Base-by-base conservation (phyloP, 352 stramenopile species). In the Blastocystis sp. region DNA sequence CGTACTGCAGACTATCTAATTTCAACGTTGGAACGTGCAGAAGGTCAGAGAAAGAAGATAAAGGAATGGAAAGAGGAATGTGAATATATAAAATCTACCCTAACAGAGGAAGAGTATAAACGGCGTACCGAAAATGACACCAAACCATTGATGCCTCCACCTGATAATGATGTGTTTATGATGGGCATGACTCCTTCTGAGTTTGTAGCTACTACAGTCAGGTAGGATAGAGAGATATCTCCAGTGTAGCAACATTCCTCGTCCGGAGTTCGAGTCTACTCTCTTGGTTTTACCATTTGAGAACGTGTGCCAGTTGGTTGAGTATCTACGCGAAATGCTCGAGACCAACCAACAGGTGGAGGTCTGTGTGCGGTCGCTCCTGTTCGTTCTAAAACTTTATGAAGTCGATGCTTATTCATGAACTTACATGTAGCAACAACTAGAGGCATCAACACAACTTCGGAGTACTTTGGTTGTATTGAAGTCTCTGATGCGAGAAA, bases 241-340 rank as follows among this genome's bases (percentile, higher is more conserved):
- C 26, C 50, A 47, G 34, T 43, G 50, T 89, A 89, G 92, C 82
- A 92, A 91, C 16, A 95, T 99, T 87, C 96, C 95, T 69, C 93
- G 94, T 62, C 93, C 96, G 66, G 96, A 99, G 81, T 94, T 99
- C 90, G 97, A 99, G 91, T 95, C 98, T 90, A 96, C 96, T 45
- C 91, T 99, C 54, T 94, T 99, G 70, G 94, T 99, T 70, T 92
- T 99, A 47, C 95, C 97, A n/a, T 95, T 99, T 55, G 95, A 96
- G 90, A 95, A 98, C 91, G 94, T 98, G 16, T 93, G 98, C 90
- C 93, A 95, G 59, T 90, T 98, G 56, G 94, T 98, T 69, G 93
- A 94, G 75, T 95, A 98, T 91, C 92, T 98, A 26, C 93, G 97
- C 62, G 90, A 96, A 90, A 92, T 98, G 30, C 87, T 96, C 37